These are phyloP conservation scores for Stephanocyclus meneghinianus DNA, from an alignment of 352 stramenopile species.

Conservation along the genomic window DNA sequence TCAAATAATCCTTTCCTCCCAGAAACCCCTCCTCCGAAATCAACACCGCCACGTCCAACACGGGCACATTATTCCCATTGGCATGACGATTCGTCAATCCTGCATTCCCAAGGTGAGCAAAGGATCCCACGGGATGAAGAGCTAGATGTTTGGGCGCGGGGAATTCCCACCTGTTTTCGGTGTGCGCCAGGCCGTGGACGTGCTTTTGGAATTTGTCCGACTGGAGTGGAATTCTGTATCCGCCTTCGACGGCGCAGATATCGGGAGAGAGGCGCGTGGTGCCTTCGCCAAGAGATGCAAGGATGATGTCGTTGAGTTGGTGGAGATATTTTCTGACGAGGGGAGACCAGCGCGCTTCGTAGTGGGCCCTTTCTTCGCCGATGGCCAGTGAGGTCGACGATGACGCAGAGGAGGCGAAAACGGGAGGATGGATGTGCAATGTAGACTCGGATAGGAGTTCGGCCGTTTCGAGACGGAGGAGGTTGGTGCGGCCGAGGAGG, in stretches of 20 bases:
- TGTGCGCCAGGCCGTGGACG: neutral
- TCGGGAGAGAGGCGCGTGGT: conserved; percentile 18
- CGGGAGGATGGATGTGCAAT: conserved; percentile 42
- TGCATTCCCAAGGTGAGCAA: conserved; percentile 47
- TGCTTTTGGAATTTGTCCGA: conserved; percentile 46
- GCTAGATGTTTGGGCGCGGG: conserved; percentile 15
- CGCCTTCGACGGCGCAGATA: conserved; percentile 4
- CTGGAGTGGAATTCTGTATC: conserved; percentile 32
- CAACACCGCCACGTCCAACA: conserved; percentile 64
- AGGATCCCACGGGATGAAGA: conserved; percentile 31
- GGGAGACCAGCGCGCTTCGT: conserved; percentile 54
- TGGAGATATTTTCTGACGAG: conserved; percentile 57
- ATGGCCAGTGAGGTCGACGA: neutral
- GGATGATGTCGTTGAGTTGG: conserved; percentile 24
- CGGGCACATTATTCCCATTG: conserved; percentile 70
- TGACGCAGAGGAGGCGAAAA: neutral
- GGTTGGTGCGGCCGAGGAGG: conserved; percentile 63
- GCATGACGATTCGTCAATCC: conserved; percentile 63
- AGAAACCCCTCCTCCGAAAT: conserved; percentile 36
- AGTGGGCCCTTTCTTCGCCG: conserved; percentile 10
- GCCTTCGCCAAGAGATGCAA: neutral
- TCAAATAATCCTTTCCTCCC: conserved; percentile 74
- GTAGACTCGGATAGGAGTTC: conserved; percentile 68
- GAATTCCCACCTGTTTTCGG: conserved; percentile 25
- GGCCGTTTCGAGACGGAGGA: conserved; percentile 64